Conservation (phyloP, 345 rosid genomes). For the Salix purpurea region DNA sequence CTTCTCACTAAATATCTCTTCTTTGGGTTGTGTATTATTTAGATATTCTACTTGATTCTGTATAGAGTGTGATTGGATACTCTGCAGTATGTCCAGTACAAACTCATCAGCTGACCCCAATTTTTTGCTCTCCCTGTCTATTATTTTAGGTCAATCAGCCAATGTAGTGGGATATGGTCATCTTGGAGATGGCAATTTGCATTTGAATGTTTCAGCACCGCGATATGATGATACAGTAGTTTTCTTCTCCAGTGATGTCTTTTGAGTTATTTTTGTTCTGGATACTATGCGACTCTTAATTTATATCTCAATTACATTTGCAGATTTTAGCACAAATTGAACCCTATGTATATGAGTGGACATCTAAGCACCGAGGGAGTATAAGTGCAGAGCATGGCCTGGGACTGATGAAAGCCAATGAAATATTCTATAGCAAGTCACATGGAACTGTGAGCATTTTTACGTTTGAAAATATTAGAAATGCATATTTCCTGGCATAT, state of each 20-base stretch:
- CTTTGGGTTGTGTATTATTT: neutral
- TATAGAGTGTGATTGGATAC: neutral
- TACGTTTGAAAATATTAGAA: neutral
- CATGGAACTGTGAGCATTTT: conserved; percentile 55
- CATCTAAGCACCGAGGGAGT: conserved; percentile 81
- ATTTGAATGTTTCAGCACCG: conserved; percentile 74
- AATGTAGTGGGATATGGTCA: conserved; percentile 86
- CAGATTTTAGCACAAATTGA: conserved; percentile 80
- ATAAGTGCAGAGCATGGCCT: conserved; percentile 97
- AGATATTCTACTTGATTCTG: neutral
- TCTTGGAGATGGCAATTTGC: conserved; percentile 93
- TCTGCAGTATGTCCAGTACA: neutral
- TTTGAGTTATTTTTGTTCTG: neutral
- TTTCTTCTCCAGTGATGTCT: neutral
- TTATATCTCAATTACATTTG: neutral
- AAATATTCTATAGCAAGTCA: conserved; percentile 78
- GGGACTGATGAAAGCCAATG: conserved; percentile 90
- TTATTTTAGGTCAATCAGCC: conserved; percentile 58
- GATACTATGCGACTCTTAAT: neutral
- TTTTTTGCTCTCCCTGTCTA: neutral
- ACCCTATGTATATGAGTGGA: conserved; percentile 93
- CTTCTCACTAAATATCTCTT: neutral
- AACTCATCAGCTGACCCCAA: neutral
- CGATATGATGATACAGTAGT: conserved; percentile 61
- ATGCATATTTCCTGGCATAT: neutral